Conservation (phyloP, 495 filamentous ascomycete genomes). For the Hypoxylon crocopeplum region DNA sequence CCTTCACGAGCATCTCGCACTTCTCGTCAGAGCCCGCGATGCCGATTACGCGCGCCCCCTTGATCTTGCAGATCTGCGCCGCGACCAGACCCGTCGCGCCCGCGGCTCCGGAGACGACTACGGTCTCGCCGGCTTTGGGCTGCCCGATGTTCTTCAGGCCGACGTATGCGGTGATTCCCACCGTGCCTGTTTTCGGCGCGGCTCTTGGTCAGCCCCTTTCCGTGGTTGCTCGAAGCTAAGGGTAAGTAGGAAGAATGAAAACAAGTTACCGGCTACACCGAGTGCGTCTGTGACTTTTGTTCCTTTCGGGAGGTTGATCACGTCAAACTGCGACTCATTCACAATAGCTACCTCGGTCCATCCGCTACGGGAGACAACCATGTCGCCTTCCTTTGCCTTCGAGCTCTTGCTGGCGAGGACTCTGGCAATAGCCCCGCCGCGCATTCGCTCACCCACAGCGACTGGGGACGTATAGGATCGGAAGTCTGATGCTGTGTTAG, state of each 20-base stretch:
- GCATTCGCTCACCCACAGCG: conserved; percentile 71
- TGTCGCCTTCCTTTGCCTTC: conserved; percentile 59
- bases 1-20: conserved; percentile 64
- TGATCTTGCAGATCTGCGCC: conserved; percentile 72
- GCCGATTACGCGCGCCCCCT: conserved; percentile 65
- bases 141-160: conserved; percentile 66
- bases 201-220: not conserved
- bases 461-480: conserved; percentile 74
- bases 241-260: not conserved
- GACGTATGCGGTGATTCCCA: conserved; percentile 72
- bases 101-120: conserved; percentile 73
- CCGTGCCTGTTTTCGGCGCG: conserved; percentile 42
- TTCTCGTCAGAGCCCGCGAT: conserved; percentile 73
- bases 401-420: conserved; percentile 50
- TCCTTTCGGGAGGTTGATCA: conserved; percentile 51
- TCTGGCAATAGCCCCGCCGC: conserved; percentile 63
- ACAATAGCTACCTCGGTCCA: conserved; percentile 70
- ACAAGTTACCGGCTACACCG: conserved; percentile 55
- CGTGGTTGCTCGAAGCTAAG: too few relatives aligned
- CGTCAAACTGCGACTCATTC: conserved; percentile 48
- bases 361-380: conserved; percentile 57
- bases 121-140: conserved; percentile 64
- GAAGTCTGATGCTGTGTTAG: conserved; percentile 43
- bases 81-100: conserved; percentile 73
- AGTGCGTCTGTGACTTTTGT: conserved; percentile 64